Base-by-base conservation (phyloP, 441 rosid species). In the Hypseocharis bilobata region DNA sequence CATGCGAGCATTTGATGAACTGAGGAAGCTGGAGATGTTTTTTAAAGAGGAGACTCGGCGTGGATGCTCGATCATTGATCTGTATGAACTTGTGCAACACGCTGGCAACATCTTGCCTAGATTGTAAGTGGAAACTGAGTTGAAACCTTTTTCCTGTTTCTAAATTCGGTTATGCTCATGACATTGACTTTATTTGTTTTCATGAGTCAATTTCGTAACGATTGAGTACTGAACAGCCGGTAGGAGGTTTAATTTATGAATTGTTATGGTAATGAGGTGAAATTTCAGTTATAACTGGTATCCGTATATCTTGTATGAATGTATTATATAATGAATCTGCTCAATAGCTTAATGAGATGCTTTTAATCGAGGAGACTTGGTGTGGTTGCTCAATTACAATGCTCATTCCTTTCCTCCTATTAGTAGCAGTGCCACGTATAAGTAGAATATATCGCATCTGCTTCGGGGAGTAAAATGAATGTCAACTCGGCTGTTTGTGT, bases 61-160 rank as follows among this genome's bases (percentile, higher is more conserved):
- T 62, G 95, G 95, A 49, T 93, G 96, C 75, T 93, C 99, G 0
- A 84, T 93, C 57, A 85, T 93, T 64, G 99, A 93, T 80, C 86
- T 93, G 51, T 93, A 93, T 70, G 96, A 93, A 78, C 90, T 90
- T 4, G 99, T 93, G 51, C 99, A 91, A 78, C 95, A 93, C 68
- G 97, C 99, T 36, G 99, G 99, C 54, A 93, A 93, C 85, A 86
- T 91, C 75, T 77, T 93, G 78, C 99, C 99, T 61, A 86, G 97
- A 79, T 73, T 85, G 99, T 93, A 72, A 85, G 98, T 76, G 47
- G 36, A 58, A 25, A 34, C 42, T 59, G 42, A 34, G 4, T 47
- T 32, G 47, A 55, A 20, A 19, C 36, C 42, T 72, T 59, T 47
- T 6, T 28, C 32, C 60, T 36, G 44, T 22, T 28, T 0, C 28